These are phyloP conservation scores for Chalaropsis thielavioides DNA, from an alignment of 2,329 filamentous ascomycete genomes.

Conservation along the genomic window DNA sequence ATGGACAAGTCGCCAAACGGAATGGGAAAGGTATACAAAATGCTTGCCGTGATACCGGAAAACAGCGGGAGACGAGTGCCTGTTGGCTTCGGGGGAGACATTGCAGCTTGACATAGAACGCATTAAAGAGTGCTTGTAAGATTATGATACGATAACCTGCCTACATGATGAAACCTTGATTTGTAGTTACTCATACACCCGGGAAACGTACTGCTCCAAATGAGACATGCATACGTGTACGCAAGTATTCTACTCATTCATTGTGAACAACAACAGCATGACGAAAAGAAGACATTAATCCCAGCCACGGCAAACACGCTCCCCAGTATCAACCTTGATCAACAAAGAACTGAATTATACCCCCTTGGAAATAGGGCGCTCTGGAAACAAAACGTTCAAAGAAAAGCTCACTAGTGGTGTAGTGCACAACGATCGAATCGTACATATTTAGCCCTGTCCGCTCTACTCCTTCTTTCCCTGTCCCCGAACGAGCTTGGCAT, in stretches of 20 bases:
- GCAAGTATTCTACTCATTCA: background rate
- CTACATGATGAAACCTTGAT: too few species aligned
- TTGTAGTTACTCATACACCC: too few species aligned
- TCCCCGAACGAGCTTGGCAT: slow-evolving; percentile 39
- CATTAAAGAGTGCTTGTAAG: background rate
- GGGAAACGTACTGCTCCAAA: too few species aligned
- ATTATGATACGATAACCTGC: background rate
- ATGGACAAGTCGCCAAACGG: slow-evolving; percentile 70
- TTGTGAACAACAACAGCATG: too few species aligned
- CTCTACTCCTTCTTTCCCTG: slow-evolving; percentile 21
- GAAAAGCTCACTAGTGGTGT: too few species aligned
- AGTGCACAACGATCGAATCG: background rate
- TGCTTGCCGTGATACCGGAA: slow-evolving; percentile 75
- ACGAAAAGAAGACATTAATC: too few species aligned
- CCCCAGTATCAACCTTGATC: too few species aligned
- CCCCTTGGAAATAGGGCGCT: too few species aligned
- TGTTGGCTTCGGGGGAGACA: slow-evolving; percentile 78
- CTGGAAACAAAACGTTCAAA: too few species aligned
- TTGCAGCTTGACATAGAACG: slow-evolving; percentile 21
- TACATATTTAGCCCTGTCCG: background rate
- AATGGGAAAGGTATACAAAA: slow-evolving; percentile 94
- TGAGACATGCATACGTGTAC: background rate
- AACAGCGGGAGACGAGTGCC: slow-evolving; percentile 59
- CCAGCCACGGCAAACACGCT: background rate
- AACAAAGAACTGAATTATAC: too few species aligned